Evolutionary conservation across 139 green algal genomes (phyloP), one percentile per base, ranked within the genome.

Genomic region (Picochlorum costavermella): DNA sequence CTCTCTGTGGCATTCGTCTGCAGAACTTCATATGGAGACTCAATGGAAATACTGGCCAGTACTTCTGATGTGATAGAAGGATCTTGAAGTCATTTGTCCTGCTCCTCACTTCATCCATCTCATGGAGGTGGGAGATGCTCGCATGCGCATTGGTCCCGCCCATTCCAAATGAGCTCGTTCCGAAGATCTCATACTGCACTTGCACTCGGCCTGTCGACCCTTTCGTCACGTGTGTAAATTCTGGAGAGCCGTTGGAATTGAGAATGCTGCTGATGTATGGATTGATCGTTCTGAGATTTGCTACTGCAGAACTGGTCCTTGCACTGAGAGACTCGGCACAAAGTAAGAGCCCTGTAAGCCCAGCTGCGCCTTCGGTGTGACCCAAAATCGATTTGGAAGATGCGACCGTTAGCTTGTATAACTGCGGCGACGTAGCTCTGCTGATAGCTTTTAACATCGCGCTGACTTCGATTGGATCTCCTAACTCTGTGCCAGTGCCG

Each of bases 381-480:
- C 78, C 78, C 11, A 61, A 61, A 55, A 45, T 60, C 6, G 74
- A 81, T 68, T 93, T 70, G 12, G 49, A 81, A 81, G 49, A 50
- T 14, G 12, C 16, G 6, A 64, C 11, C 31, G 25, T 50, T 28
- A 64, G 5, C 6, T 9, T 14, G 33, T 5, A 48, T 63, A 31
- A 63, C 64, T 1, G 53, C 13, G 23, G 63, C 60, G 61, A 9
- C 4, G 49, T 10, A 31, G 68, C 5, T 56, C 43, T 17, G 36
- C 51, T 33, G 13, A 73, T 30, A 6, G 62, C 61, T 44, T 50
- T 30, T 4, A 50, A 25, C 14, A 77, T 49, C 6, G 88, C 86
- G 2, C 80, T 81, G 2, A 92, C 63, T 64, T 95, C 88, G 37
- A 95, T 95, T 5, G 88, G 87, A 64, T 95, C 89, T 16, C 89